Base-by-base conservation (phyloP, 345 rosid genomes). In the Balakata baccata region DNA sequence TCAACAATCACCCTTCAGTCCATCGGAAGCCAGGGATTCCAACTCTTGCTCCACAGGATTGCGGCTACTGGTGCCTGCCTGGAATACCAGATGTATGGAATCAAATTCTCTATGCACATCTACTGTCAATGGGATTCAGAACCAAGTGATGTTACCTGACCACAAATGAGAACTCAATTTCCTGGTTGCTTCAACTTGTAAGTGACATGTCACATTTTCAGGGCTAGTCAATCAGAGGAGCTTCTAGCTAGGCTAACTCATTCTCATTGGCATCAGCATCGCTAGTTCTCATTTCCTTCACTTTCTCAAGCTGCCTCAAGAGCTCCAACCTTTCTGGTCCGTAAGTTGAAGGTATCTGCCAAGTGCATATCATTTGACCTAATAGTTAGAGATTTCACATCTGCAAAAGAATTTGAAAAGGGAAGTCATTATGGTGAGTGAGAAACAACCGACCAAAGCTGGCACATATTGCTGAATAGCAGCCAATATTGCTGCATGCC, bases 11-110 rank as follows among this genome's bases (percentile, higher is more conserved):
- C 72, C 98, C 98, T 34, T 91, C 98, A 46, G 81, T 72, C 69
- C 77, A 89, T 81, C 87, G 94, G 22, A 92, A 88, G 81, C 81
- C 83, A 2, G 89, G 89, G 5, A 91, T 87, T 69, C 82, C 84
- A 2, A 66, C 69, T 56, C 79, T 78, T 72, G 93, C 93, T 79
- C 90, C 99, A 9, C 93, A 93, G 77, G 98, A 91, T 74, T 93
- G 96, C 84, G 89, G 98, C 84, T 96, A 91, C 67, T 96, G 99
- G 97, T 96, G 97, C 80, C 69, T 91, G 74, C 97, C 97, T 3
- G 99, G 97, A 10, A 81, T 95, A 56, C 97, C 98, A 11, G 95
- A 93, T 71, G 80, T 85, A 20, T 96, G 98, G 98, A 93, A 96
- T 78, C 88, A 91, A 75, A 82, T 96, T 45, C 85, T 93, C 81